These are phyloP conservation scores for Lodderomyces theae DNA, from an alignment of 1,139 yeast genomes.

Conservation along the genomic window DNA sequence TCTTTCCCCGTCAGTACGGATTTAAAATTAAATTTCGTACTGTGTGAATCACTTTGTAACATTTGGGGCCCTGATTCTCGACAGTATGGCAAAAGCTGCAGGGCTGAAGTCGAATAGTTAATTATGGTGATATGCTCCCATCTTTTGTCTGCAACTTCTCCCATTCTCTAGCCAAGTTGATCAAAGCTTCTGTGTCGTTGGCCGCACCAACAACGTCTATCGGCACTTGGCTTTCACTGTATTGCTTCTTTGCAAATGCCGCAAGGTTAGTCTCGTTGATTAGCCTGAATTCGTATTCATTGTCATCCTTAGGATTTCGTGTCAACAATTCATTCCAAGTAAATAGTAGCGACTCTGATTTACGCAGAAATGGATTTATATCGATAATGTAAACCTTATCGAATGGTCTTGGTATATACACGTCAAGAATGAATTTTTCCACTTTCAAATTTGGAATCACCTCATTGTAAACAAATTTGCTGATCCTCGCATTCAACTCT, in stretches of 20 bases:
- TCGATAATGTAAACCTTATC: conserved; percentile 68
- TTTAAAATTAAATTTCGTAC: too few relatives aligned
- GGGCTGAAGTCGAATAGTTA: too few relatives aligned
- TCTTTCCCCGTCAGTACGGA: too few relatives aligned
- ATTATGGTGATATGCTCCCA: too few relatives aligned
- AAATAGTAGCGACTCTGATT: conserved; percentile 72
- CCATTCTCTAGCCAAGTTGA: conserved; percentile 66
- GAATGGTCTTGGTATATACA: conserved; percentile 77
- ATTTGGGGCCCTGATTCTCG: too few relatives aligned
- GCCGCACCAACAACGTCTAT: conserved; percentile 85
- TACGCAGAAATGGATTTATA: conserved; percentile 78
- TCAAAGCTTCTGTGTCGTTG: conserved; percentile 58
- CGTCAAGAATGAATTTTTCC: conserved; percentile 61
- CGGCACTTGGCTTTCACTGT: conserved; percentile 89
- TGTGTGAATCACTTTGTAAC: too few relatives aligned
- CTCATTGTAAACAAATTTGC: conserved; percentile 49
- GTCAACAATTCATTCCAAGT: conserved; percentile 76
- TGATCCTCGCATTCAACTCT: conserved; percentile 47
- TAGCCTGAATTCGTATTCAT: conserved; percentile 48
- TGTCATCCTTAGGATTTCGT: conserved; percentile 17
- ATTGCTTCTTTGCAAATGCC: conserved; percentile 75
- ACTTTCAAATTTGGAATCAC: conserved; percentile 28
- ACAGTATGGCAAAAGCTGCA: too few relatives aligned
- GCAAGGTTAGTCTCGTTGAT: conserved; percentile 67
- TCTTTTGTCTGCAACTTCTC: conserved; percentile 4